A percentile compares a stretch with the other conserved stretches of the same genome.
Conservation (phyloP, 768 basidiomycete genomes). For the Asterophora parasitica region DNA sequence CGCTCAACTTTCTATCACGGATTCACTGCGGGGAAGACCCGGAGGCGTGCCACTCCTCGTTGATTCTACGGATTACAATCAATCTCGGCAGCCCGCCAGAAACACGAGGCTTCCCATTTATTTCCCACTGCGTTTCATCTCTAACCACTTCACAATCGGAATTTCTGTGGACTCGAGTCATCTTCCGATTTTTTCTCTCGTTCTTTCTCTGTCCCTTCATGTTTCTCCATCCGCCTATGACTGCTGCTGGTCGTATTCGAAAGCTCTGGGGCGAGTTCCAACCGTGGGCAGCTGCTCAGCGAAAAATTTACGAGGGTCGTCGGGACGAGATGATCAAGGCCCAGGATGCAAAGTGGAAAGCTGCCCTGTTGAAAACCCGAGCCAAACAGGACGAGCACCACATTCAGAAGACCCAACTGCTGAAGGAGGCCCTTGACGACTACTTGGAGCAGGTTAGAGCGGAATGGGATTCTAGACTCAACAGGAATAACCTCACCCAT, state of each 20-base stretch:
- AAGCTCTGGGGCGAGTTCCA: constrained; percentile 33
- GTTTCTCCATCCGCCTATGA: constrained; percentile 16
- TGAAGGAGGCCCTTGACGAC: constrained; percentile 26
- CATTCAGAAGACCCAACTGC: constrained; percentile 20
- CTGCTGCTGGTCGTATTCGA: constrained; percentile 23
- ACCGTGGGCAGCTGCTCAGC: constrained; percentile 25
- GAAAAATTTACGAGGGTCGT: constrained; percentile 20
- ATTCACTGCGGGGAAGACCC: constrained; percentile 29
- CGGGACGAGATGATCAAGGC: constrained; percentile 21
- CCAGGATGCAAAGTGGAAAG: constrained; percentile 25
- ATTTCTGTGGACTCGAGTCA: constrained; percentile 29
- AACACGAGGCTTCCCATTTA: constrained; percentile 39
- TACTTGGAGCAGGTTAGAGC: constrained; percentile 29
- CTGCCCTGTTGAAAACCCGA: constrained; percentile 15
- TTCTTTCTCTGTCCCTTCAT: constrained; percentile 11
- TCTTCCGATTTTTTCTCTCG: constrained; percentile 19
- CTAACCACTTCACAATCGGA: constrained; percentile 24
- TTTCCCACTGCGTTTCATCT: constrained; percentile 31
- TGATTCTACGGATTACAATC: constrained; percentile 26
- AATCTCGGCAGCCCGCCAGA: constrained; percentile 29
- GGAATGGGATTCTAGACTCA: constrained; percentile 38
- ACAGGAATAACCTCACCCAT: constrained; percentile 28
- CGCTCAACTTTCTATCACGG: constrained; percentile 17
- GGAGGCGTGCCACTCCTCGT: constrained; percentile 20
- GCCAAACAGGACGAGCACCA: constrained; percentile 31